A percentile compares a stretch with the other conserved stretches of the same genome.
Conservation (phyloP, 768 basidiomycete species). For the Macrolepiota dolichaula region DNA sequence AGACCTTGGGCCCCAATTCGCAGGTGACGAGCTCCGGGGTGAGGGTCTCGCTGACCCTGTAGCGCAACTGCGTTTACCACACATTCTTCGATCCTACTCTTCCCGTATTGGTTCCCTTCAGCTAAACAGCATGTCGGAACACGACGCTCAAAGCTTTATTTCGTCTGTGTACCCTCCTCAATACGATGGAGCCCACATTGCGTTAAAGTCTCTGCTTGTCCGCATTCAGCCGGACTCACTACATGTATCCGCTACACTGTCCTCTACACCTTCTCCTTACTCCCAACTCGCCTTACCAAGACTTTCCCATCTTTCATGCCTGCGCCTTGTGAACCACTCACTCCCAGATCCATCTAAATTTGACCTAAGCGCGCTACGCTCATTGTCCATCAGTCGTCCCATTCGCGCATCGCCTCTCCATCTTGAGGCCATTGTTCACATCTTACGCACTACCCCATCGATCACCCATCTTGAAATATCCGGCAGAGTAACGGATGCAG, state of each 20-base stretch:
- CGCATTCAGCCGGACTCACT: background rate
- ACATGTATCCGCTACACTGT: background rate
- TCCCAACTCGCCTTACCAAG: slow-evolving; percentile 2
- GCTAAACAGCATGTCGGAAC: slow-evolving; percentile 18
- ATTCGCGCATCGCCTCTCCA: slow-evolving; percentile 22
- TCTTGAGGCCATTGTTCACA: slow-evolving; percentile 16
- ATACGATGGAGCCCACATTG: background rate
- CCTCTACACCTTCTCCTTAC: slow-evolving; percentile 3
- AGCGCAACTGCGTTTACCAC: background rate
- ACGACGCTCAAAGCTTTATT: slow-evolving; percentile 18
- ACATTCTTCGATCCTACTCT: slow-evolving; percentile 7
- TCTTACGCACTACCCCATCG: slow-evolving; percentile 15
- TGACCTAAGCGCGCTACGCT: slow-evolving; percentile 15
- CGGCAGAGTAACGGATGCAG: background rate
- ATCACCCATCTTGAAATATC: slow-evolving; percentile 18
- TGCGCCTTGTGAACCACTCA: slow-evolving; percentile 21
- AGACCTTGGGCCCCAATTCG: slow-evolving; percentile 7
- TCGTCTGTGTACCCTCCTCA: slow-evolving; percentile 16
- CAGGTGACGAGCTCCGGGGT: background rate
- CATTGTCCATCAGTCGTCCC: slow-evolving; percentile 21
- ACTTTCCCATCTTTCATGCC: slow-evolving; percentile 1
- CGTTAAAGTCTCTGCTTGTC: background rate
- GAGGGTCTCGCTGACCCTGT: background rate
- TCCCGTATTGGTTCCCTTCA: slow-evolving; percentile 16
- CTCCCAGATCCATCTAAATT: slow-evolving; percentile 17